Evolutionary conservation across 371 early-diverging fungal genomes (phyloP), one percentile per base, ranked within the genome.

Genomic region (Encephalitozoon hellem): DNA sequence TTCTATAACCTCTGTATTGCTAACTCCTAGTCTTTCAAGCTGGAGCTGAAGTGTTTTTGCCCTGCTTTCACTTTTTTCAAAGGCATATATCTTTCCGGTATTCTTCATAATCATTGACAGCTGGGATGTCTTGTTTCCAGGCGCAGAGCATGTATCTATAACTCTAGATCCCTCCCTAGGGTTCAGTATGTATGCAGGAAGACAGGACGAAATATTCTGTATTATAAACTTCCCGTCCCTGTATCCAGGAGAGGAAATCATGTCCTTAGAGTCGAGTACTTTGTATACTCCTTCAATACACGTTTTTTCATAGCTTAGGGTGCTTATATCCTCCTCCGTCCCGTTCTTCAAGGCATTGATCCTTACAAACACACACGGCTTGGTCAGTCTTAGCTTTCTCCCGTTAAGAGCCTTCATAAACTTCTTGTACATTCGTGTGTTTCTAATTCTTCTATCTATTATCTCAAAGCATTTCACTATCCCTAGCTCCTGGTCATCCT

Each of bases 61-160:
- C 69, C 98, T 88, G 11, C 89, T 83, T 39, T 85, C 79, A 82
- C 95, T 91, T 76, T 88, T 86, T 83, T 97, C 98, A 76, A 94
- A 91, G 0, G 96, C 96, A 84, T 88, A 91, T 39, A 97, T 89
- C 63, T 85, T 86, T 9, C 95, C 96, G 4, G 86, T 87, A 70
- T 92, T 91, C 15, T 88, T 88, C 90, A 94, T 90, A 23, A 92
- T 79, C 63, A 90, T 88, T 2, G 91, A 88, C 34, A 97, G 80
- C 80, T 94, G 94, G 42, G 93, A 89, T 8, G 95, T 93, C 83
- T 94, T 95, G 83, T 93, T 95, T n/a, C 99, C 97, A 4, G 99
- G 99, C 0, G 97, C 95, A 18, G 97, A 94, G 82, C 97, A 96
- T 2, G 92, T 92, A 86, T 96, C 97, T 64, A 98, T 90, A 1